phyloP scores from a whole-genome alignment of 352 stramenopile species.

The Ochromonadaceae sp. region DNA sequence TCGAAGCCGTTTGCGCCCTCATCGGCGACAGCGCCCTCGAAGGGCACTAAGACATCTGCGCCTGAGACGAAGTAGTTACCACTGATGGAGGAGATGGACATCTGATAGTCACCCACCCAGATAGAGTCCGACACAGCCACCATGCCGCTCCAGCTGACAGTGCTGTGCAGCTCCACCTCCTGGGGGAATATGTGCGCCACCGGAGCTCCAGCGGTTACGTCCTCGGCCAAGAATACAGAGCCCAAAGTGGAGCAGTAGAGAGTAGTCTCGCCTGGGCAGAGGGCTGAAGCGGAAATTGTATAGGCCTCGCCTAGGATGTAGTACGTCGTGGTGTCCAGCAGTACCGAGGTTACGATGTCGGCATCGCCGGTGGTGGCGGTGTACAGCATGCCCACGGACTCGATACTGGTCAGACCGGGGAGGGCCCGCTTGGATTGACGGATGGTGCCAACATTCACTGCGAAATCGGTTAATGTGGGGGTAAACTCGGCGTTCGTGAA shows the following conservation, averaged over 20 bases:
- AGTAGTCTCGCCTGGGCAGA: neutral
- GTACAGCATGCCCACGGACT: neutral
- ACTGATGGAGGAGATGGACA: no score
- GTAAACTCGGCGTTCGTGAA: neutral
- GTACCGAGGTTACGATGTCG: neutral
- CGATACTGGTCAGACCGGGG: neutral
- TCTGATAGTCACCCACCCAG: constrained; percentile 27
- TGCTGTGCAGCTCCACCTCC: neutral
- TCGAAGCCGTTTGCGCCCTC: constrained; percentile 23
- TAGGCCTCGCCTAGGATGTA: neutral
- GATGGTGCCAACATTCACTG: neutral
- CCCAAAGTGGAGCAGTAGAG: neutral
- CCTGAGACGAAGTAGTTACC: no score
- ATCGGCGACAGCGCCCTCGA: constrained; percentile 2
- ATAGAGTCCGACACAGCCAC: constrained; percentile 14
- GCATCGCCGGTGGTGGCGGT: neutral
- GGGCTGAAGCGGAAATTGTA: neutral
- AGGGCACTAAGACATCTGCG: neutral
- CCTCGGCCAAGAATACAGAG: neutral
- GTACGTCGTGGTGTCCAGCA: neutral
- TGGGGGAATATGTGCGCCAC: neutral
- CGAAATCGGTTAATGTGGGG: neutral
- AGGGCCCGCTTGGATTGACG: neutral
- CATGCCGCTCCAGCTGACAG: neutral
- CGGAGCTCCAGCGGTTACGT: neutral